Base-by-base conservation (phyloP, 2,329 filamentous ascomycete species). In the Fusarium compactum region DNA sequence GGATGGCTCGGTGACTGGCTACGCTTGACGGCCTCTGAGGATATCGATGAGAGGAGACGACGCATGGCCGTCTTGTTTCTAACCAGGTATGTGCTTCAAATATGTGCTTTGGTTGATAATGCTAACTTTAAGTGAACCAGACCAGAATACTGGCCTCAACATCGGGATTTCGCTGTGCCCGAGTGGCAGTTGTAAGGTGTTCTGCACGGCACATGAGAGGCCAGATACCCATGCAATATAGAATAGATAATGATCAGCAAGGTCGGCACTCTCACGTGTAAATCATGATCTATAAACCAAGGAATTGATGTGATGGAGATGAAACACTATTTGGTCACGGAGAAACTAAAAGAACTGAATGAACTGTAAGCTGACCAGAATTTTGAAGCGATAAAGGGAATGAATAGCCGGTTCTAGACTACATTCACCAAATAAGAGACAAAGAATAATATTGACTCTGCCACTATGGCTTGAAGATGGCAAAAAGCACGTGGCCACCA, bases 1-100 rank as follows among this genome's bases (percentile, higher is more conserved):
- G 76, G 74, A 11, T 75, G 79, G 72, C 76, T 89, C 45, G 79
- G 76, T 24, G 77, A 80, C 57, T 89, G 86, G 87, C 71, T 89
- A 48, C 75, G 78, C n/a, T 74, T 83, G 73, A 84, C 85, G 22
- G 78, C 78, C 18, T 78, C 77, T 4, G 79, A 79, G 62, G 78
- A 80, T 18, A 70, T 78, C 18, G 70, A 72, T 18, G 82, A 83
- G 75, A 77, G 77, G 72, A 78, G 78, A 69, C 78, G 76, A 54
- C 78, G 77, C 60, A 83, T 78, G 78, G 78, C 80, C 38, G 78
- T 80, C 52, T 65, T 85, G 63, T 70, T 83, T 62, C 74, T 83
- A 48, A 83, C 82, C 22, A 82, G 77, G 82, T 84, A 77, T 56
- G 80, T 77, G 30, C 25, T 34, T 43, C 45, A 10, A 27, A 8